Conservation (phyloP, 495 filamentous ascomycete genomes). For the Penicillium coprophilum region DNA sequence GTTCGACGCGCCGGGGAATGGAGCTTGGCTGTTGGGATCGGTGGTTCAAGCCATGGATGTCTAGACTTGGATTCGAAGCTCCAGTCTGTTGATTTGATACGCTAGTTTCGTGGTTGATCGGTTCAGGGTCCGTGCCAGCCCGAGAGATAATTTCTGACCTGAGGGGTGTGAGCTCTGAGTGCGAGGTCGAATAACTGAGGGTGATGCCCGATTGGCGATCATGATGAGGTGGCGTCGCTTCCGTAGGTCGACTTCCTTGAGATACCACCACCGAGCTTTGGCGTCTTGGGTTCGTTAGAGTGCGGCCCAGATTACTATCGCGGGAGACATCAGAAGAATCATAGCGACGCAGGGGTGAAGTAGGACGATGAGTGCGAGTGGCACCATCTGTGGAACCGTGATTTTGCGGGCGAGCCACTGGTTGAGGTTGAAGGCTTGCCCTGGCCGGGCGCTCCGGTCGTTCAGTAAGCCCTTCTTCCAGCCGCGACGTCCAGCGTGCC, state of each 20-base stretch:
- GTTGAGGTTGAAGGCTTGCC: constrained; percentile 28
- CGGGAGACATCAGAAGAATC: constrained; percentile 30
- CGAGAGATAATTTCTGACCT: constrained; percentile 23
- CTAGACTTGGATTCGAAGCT: constrained; percentile 11
- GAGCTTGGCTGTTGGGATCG: constrained; percentile 38
- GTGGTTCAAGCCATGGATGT: constrained; percentile 19
- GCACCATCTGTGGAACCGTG: constrained; percentile 39
- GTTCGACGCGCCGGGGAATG: constrained; percentile 33
- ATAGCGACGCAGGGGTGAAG: constrained; percentile 32
- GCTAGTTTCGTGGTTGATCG: constrained; percentile 21
- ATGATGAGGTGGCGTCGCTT: constrained; percentile 21
- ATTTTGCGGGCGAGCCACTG: constrained; percentile 35
- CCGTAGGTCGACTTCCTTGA: constrained; percentile 30
- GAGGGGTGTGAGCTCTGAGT: constrained; percentile 32
- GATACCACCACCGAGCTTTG: constrained; percentile 48
- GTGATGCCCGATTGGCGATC: constrained; percentile 40
- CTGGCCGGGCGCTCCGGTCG: constrained; percentile 36
- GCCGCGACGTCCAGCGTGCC: constrained; percentile 40
- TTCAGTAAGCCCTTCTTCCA: constrained; percentile 38
- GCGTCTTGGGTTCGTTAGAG: constrained; percentile 39
- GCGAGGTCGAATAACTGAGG: constrained; percentile 42
- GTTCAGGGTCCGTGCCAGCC: constrained; percentile 17
- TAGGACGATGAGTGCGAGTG: constrained; percentile 44
- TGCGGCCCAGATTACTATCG: constrained; percentile 31
- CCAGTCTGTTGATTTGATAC: constrained; percentile 2